Evolutionary conservation across 306 rosid genomes (phyloP), one percentile per base, ranked within the genome.

Genomic region (Rosa persica): DNA sequence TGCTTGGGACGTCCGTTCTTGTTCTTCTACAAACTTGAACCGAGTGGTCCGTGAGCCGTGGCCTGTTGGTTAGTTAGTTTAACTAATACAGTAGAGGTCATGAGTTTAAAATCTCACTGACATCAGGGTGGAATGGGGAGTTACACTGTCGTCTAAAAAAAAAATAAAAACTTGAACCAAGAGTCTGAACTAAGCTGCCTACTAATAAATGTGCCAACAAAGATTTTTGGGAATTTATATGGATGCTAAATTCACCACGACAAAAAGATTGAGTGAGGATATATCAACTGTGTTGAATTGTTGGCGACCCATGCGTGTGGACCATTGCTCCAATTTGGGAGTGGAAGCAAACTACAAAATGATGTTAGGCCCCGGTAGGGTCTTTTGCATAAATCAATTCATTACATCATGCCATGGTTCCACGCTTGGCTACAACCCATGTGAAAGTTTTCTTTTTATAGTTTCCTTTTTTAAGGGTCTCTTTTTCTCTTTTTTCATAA

Each of bases 381-480:
- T 48, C 75, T 78, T 39, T 4, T 19, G 6, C 67, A 51, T 65
- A 81, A 78, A 84, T 77, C 58, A 77, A 76, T 67, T 42, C 43
- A 9, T 43, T 30, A 43, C 75, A 80, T 84, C 82, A 80, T 80
- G 81, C 19, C 67, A 17, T 39, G 64, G 77, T 78, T 44, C 85
- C 80, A 67, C 9, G 62, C 60, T 36, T 52, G 54, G 73, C 82
- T 44, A 67, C 87, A 84, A 40, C 64, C 87, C 87, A 80, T 58
- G 84, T 84, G 80, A 84, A 19, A 55, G 7, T 74, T 30, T 61
- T 19, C 61, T 66, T 62, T 38, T 40, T 27, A 5, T 0, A 8
- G 4, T 30, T 61, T 62, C 19, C 5, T 12, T 62, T 62, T 12
- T 13, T 6, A 11, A 12, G 70, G 13, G 3, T 17, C 70, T 66